Evolutionary conservation across 1,139 yeast species (phyloP), one percentile per base, ranked within the genome.

Genomic region (Saccharomycopsis hybrid): DNA sequence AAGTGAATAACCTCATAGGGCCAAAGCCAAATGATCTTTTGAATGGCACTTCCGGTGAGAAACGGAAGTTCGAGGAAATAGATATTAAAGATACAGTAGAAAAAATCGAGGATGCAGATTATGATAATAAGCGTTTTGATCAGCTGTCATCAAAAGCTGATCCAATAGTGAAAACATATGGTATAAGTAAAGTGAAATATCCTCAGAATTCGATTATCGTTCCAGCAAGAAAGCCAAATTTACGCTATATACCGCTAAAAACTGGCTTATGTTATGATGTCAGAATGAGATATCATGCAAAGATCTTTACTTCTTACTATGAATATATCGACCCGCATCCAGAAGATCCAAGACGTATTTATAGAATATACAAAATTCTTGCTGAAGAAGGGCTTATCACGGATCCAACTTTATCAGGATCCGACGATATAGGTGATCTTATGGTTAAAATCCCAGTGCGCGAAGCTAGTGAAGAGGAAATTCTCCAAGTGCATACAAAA

Each of bases 301-400:
- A 89, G 63, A 84, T 92, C 51, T 90, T 86, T 66, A 87, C 96
- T 2, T 85, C 95, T 4, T 88, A 92, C 57, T 86, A 80, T 59
- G 97, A 90, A 64, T 92, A 92, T 65, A 88, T 90, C 47, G 98
- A 94, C 62, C 98, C 98, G 2, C 99, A 94, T 64, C 99, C 99
- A 3, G 99, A 94, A 65, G 98, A 94, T 62, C 99, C 99, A 9
- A 78, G 98, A 55, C 80, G 99, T 58, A 92, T 92, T 44, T 92
- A 90, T 66, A 77, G 97, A 53, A 87, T 94, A 45, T 94, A 92
- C 69, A 88, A 92, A 66, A 85, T 86, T 44, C 73, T 94, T 46
- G 97, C 96, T 0, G 97, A 92, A 63, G 90, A 95, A 31, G 98
- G 98, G 0, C 70, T 94, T 27, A 83, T 94, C 48, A 78, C 73